Evolutionary conservation across 2,329 filamentous ascomycete species (phyloP), one percentile per base, ranked within the genome.

Genomic region (Arachnopeziza araneosa): DNA sequence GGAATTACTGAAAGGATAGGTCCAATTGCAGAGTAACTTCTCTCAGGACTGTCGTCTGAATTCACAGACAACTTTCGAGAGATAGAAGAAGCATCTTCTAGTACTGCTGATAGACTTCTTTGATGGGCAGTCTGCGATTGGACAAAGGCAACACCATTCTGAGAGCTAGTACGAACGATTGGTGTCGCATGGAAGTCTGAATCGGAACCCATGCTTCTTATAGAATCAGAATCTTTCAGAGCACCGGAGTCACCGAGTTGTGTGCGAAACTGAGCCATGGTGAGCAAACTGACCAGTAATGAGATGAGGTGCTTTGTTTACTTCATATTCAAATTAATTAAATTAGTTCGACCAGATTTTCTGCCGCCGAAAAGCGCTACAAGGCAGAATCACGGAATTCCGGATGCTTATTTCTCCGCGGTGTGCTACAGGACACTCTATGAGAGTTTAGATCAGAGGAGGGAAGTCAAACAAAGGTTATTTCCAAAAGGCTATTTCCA

Each of bases 61-160:
- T 64, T 67, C 24, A 63, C 30, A n/a, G 67, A 70, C 5, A 67
- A 54, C n/a, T 63, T 58, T n/a, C 64, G 48, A 23, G 61, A 65
- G 10, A 70, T 53, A 10, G 63, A 62, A 36, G 64, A 64, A 1
- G 63, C 64, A 7, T 67, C 63, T 5, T 62, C 62, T 48, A 64
- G 63, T 1, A 68, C 50, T 8, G 63, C 59, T 1, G 69, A 70
- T 36, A 65, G 56, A 30, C 61, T 69, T 52, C 69, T 60, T 51
- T 68, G 50, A 14, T 23, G 50, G 2, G 17, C 50, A 52, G 17
- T 14, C n/a, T 52, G 50, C 6, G 36, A 44, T 44, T 14, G 36
- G 36, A 44, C 17, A 8, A 44, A 44, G 17, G 36, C 36, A 19
- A 44, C 17, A 19, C 36, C 36, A 12, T 23, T 26, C 2, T 54